These are phyloP conservation scores for Luzula sylvatica DNA, from an alignment of 176 grass and related monocot genomes.

Conservation along the genomic window DNA sequence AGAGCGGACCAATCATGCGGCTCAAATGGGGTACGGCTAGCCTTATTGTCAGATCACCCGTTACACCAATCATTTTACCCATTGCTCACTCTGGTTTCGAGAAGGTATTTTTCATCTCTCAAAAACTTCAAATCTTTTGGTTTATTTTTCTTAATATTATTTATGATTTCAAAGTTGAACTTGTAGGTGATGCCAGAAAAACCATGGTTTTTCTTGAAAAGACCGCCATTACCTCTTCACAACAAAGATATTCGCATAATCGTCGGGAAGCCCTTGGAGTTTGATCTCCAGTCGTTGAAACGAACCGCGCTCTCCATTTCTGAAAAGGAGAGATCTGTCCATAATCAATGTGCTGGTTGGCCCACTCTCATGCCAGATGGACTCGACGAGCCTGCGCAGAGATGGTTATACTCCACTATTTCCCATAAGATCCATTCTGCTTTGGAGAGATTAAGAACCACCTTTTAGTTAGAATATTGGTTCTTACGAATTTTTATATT, in stretches of 20 bases:
- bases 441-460: conserved; percentile 59
- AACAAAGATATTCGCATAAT: conserved; percentile 52
- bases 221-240: conserved; percentile 49
- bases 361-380: conserved; percentile 32
- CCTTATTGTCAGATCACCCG: conserved; percentile 73
- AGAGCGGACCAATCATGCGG: conserved; percentile 44
- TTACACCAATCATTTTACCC: conserved; percentile 73
- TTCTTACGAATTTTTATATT: conserved; percentile 6
- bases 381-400: conserved; percentile 39
- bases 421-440: conserved; percentile 53
- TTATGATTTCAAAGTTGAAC: too few relatives aligned
- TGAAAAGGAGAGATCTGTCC: conserved; percentile 17
- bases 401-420: conserved; percentile 77
- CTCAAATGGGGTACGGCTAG: conserved; percentile 92
- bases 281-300: conserved; percentile 61
- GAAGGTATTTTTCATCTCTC: conserved; percentile 70
- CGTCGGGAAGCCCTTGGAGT: conserved; percentile 59
- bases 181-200: conserved; percentile 90
- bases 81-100: conserved; percentile 89
- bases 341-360: conserved; percentile 34
- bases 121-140: conserved; percentile 3
- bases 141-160: too few relatives aligned
- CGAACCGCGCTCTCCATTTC: conserved; percentile 32
- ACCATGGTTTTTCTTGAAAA: conserved; percentile 49
- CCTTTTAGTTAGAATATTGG: background rate